Evolutionary conservation across 805 yeast species (phyloP).

Genomic region (Lachancea thermotolerans): DNA sequence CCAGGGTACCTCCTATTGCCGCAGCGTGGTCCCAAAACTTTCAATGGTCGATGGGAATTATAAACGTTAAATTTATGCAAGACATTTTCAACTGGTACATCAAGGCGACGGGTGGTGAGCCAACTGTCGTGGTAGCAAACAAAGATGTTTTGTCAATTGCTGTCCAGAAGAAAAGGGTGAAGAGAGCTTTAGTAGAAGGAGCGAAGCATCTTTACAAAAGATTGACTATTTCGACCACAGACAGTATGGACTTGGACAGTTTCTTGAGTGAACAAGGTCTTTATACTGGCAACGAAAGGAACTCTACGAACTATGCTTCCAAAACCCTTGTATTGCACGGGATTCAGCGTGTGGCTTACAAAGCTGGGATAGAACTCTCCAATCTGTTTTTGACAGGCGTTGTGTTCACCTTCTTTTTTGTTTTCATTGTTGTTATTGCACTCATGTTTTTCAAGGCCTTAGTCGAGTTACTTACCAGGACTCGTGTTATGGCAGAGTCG

Average conservation of each 20-base stretch:
- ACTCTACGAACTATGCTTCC: constrained; percentile 45
- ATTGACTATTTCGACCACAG: constrained; percentile 28
- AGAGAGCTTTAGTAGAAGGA: constrained; percentile 6
- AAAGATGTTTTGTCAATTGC: constrained; percentile 65
- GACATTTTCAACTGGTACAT: constrained; percentile 86
- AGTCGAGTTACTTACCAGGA: constrained; percentile 54
- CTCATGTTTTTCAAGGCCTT: constrained; percentile 61
- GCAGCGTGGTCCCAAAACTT: constrained; percentile 98
- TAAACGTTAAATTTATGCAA: constrained; percentile 71
- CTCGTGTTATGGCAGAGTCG: constrained; percentile 47
- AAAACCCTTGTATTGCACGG: constrained; percentile 83
- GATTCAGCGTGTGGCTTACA: constrained; percentile 81
- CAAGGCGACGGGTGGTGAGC: constrained; percentile 86
- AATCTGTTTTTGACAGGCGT: constrained; percentile 81
- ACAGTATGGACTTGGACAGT: constrained; percentile 41
- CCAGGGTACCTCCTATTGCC: constrained; percentile 90
- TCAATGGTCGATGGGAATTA: constrained; percentile 93
- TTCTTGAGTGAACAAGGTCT: constrained; percentile 44
- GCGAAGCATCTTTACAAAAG: constrained; percentile 31
- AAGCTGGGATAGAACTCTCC: constrained; percentile 81
- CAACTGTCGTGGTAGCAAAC: constrained; percentile 68
- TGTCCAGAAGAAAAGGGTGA: constrained; percentile 55
- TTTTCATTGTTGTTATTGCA: constrained; percentile 50
- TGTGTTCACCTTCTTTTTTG: constrained; percentile 73
- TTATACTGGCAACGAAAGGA: constrained; percentile 69